Base-by-base conservation (phyloP, 352 stramenopile species). In the Elongisporangium undulatum region DNA sequence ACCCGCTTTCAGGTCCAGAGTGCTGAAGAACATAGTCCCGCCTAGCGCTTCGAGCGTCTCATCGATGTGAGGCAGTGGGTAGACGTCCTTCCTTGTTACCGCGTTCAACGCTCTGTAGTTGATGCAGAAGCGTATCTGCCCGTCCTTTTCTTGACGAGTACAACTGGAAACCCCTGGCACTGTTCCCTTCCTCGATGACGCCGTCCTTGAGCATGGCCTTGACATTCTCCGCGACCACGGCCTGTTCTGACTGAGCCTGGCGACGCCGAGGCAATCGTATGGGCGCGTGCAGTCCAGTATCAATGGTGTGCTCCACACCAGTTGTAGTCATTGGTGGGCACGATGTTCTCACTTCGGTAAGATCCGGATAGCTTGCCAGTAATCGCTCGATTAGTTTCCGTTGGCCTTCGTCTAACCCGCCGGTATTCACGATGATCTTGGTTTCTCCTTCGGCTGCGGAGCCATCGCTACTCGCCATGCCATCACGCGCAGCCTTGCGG, bases 131-230 rank as follows among this genome's bases (percentile, higher is more conserved):
- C 62, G 15, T 0, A 69, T 56, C 2, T 20, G 55, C 7, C 67
- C 59, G 20, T 64, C 57, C 57, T 74, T 74, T 51, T 70, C 70
- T 34, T 58, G 57, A 74, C 62, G 0, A 70, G 38, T 20, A 74
- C 62, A 0, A 69, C 56, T 0, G 56, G 62, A 69, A 68, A 0
- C 59, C 55, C 62, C 66, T 67, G 0, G 58, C 53, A 0, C 58
- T 61, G 7, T 49, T 61, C 0, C 50, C 55, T 24, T 63, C 56
- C 23, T 73, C 62, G 4, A 67, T 63, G 4, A 73, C 58, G 0
- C 66, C 66, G 7, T 63, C 55, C 1, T 53, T 7, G 0, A 65
- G 23, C 62, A 69, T 74, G 0, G 52, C 26, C 4, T 56, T 16
- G 2, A 66, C 23, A 8, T 68, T 8, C 0, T 54, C 51, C 2